phyloP scores from a whole-genome alignment of 2,329 filamentous ascomycete species.

The Cladosporium sp. region DNA sequence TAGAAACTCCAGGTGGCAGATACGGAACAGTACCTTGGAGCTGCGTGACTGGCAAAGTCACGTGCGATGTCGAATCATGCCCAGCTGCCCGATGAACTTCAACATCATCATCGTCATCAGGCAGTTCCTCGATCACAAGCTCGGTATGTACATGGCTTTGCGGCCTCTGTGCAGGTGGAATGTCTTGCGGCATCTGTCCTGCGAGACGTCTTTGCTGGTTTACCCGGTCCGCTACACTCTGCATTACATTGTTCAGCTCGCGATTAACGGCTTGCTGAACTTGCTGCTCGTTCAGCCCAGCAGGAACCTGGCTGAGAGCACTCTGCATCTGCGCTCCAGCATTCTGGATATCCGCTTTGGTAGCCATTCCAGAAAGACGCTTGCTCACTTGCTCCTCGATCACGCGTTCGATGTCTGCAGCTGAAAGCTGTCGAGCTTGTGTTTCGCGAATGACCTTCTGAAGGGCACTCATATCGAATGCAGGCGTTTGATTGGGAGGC shows the following conservation, averaged over 20 bases:
- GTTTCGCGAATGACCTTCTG: constrained; percentile 14
- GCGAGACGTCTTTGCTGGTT: neutral
- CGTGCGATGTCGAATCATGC: neutral
- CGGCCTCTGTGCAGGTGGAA: neutral
- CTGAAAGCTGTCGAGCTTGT: constrained; percentile 3
- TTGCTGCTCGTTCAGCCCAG: constrained; percentile 4
- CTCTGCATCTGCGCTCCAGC: constrained; percentile 12
- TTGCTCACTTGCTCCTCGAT: constrained; percentile 12
- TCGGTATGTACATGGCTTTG: neutral
- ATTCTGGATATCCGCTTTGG: constrained; percentile 13
- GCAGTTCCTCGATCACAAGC: constrained; percentile 6
- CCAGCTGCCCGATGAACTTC: neutral
- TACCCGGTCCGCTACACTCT: neutral
- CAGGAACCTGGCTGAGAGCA: constrained; percentile 9
- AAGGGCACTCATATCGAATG: constrained; percentile 12
- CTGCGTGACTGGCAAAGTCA: neutral
- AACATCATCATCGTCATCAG: neutral
- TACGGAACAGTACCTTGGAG: too few relatives aligned
- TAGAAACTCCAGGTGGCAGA: too few relatives aligned
- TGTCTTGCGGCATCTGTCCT: neutral
- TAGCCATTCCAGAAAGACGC: constrained; percentile 14
- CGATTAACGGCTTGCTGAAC: constrained; percentile 12
- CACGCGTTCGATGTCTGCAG: constrained; percentile 12
- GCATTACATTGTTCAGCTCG: constrained; percentile 13
- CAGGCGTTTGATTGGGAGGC: neutral